These are phyloP conservation scores for Magnusiomyces magnusii DNA, from an alignment of 1,139 yeast genomes.

Conservation along the genomic window DNA sequence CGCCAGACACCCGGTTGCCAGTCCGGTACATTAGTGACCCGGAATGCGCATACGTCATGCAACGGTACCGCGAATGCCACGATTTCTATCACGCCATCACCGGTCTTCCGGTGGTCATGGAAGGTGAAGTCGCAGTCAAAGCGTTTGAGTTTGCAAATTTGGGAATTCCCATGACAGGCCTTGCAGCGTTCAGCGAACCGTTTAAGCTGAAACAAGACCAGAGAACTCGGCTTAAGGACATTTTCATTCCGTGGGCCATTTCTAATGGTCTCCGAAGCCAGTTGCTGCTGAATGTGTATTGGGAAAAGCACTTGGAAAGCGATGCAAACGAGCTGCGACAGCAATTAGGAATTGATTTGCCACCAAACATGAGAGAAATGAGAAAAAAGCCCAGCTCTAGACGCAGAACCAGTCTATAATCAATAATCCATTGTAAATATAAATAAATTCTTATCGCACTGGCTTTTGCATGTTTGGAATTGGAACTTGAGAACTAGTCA, in stretches of 20 bases:
- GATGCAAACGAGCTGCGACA: slow-evolving; percentile 65
- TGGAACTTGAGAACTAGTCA: not conserved
- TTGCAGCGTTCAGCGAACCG: slow-evolving; percentile 87
- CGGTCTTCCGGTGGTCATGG: slow-evolving; percentile 83
- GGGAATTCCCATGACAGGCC: slow-evolving; percentile 93
- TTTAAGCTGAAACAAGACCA: slow-evolving; percentile 54
- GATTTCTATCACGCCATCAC: slow-evolving; percentile 94
- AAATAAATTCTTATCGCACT: too few relatives aligned
- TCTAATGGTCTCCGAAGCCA: slow-evolving; percentile 64
- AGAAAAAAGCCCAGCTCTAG: too few relatives aligned
- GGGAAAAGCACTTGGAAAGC: slow-evolving; percentile 77
- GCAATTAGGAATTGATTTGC: slow-evolving; percentile 65
- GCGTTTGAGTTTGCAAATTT: slow-evolving; percentile 88
- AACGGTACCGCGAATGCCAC: slow-evolving; percentile 92
- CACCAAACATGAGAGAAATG: slow-evolving; percentile 68
- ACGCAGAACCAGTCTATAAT: too few relatives aligned
- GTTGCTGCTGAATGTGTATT: slow-evolving; percentile 79
- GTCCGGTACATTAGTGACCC: slow-evolving; percentile 85
- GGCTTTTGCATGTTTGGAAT: too few relatives aligned
- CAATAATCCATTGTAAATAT: not conserved
- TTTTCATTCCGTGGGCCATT: slow-evolving; percentile 88
- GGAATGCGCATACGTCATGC: slow-evolving; percentile 84
- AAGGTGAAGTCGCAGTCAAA: slow-evolving; percentile 92
- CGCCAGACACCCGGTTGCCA: slow-evolving; percentile 88
- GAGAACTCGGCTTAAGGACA: slow-evolving; percentile 40